Conservation (phyloP, 169 alveolate species). For the Pseudocohnilembus persalinus region DNA sequence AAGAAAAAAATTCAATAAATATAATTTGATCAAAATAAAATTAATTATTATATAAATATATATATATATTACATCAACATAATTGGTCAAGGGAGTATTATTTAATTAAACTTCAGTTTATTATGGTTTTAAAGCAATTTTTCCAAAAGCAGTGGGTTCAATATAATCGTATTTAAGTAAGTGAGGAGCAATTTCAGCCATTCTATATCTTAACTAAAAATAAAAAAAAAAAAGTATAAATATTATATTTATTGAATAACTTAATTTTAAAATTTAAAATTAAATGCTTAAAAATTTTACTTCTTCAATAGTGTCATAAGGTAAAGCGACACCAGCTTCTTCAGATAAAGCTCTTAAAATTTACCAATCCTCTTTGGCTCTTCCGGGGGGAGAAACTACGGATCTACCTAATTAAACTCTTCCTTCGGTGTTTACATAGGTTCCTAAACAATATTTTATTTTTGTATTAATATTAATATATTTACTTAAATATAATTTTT, state of each 20-base stretch:
- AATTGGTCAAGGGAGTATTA: conserved; percentile 51
- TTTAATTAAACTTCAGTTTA: conserved; percentile 16
- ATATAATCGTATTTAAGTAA: conserved; percentile 68
- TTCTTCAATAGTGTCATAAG: conserved; percentile 72
- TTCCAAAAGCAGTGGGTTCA: conserved; percentile 65
- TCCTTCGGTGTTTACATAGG: conserved; percentile 81
- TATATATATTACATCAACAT: conserved; percentile 44
- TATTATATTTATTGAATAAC: neutral
- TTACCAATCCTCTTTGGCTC: conserved; percentile 79
- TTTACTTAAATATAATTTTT: neutral
- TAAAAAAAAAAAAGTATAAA: neutral
- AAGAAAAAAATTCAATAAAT: too few species aligned
- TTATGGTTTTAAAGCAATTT: conserved; percentile 45
- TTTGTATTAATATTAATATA: too few species aligned
- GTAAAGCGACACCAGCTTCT: conserved; percentile 67
- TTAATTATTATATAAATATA: too few species aligned
- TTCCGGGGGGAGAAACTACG: conserved; percentile 66
- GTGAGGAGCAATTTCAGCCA: conserved; percentile 86
- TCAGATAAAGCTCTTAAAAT: conserved; percentile 80
- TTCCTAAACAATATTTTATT: conserved; percentile 22
- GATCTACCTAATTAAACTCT: conserved; percentile 65
- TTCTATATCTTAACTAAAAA: conserved; percentile 55
- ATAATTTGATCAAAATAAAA: too few species aligned
- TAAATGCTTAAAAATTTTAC: too few species aligned
- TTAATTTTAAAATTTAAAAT: too few species aligned